Evolutionary conservation across 257 asterid genomes (phyloP).

Genomic region (Rehmannia glutinosa): DNA sequence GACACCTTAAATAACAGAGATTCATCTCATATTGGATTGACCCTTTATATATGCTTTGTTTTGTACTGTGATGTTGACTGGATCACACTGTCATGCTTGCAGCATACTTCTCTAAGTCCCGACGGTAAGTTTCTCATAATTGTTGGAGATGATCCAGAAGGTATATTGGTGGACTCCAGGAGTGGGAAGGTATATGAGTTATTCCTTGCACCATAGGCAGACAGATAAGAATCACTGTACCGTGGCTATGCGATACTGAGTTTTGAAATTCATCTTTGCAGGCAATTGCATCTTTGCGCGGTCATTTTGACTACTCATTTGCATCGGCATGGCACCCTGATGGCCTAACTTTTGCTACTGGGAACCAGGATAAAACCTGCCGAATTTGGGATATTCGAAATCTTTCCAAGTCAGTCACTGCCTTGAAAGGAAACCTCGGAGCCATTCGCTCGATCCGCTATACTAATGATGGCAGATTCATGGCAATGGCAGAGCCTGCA

Average conservation of each 20-base stretch:
- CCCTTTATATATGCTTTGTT: neutral
- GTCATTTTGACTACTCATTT: constrained; percentile 83
- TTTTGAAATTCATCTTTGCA: constrained; percentile 17
- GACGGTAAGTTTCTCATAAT: constrained; percentile 67
- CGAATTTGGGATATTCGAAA: constrained; percentile 80
- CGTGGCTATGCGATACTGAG: neutral
- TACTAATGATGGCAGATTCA: constrained; percentile 79
- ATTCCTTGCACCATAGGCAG: neutral
- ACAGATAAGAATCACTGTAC: neutral
- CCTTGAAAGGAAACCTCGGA: constrained; percentile 83
- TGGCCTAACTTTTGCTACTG: constrained; percentile 83
- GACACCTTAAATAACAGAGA: neutral
- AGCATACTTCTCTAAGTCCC: constrained; percentile 91
- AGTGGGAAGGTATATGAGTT: constrained; percentile 57
- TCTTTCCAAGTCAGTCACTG: constrained; percentile 52
- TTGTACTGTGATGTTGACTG: neutral
- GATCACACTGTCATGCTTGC: constrained; percentile 23
- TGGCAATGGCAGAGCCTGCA: constrained; percentile 99
- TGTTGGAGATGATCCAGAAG: constrained; percentile 85
- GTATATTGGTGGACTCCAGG: constrained; percentile 70
- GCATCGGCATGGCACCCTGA: constrained; percentile 97
- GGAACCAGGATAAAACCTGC: constrained; percentile 94
- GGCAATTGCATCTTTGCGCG: constrained; percentile 55
- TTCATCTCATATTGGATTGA: neutral
- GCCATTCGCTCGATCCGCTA: constrained; percentile 88